Conservation (phyloP, 2,329 filamentous ascomycete genomes). For the Fusarium devonianum region DNA sequence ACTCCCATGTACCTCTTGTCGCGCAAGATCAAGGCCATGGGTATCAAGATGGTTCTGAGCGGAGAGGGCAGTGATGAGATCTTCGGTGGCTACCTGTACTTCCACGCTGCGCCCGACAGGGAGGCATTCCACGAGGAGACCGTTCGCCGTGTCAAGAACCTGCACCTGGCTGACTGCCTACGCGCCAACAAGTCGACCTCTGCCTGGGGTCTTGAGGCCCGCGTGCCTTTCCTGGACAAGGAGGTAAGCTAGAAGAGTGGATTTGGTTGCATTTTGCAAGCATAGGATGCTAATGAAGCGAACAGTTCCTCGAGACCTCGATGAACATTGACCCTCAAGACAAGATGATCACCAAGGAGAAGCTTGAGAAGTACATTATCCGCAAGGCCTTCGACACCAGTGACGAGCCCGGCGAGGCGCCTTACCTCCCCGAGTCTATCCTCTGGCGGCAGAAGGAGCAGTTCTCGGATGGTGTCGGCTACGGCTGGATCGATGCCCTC, state of each 20-base stretch:
- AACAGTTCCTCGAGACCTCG: conserved; percentile 82
- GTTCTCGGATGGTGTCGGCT: conserved; percentile 97
- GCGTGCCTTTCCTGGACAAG: conserved; percentile 98
- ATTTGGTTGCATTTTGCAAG: not conserved
- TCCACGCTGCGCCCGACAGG: conserved; percentile 91
- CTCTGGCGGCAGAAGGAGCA: conserved; percentile 99
- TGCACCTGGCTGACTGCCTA: conserved; percentile 95
- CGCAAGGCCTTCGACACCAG: conserved; percentile 96
- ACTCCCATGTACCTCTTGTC: conserved; percentile 98
- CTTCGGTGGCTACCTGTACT: conserved; percentile 98
- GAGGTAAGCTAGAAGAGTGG: conserved; percentile 56
- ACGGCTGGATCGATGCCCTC: conserved; percentile 97
- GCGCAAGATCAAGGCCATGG: conserved; percentile 99
- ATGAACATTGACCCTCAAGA: conserved; percentile 96
- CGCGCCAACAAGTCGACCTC: conserved; percentile 99
- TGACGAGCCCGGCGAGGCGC: conserved; percentile 78
- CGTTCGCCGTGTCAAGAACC: conserved; percentile 91
- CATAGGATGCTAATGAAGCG: conserved; percentile 29
- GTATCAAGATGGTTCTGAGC: conserved; percentile 98
- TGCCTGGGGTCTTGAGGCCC: conserved; percentile 96
- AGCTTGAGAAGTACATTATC: conserved; percentile 97
- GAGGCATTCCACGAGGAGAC: conserved; percentile 96
- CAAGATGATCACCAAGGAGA: conserved; percentile 92
- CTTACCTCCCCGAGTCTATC: conserved; percentile 95
- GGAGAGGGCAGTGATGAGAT: conserved; percentile 98